Evolutionary conservation across 1,139 yeast species (phyloP).

Genomic region (Blastobotrys proliferans): DNA sequence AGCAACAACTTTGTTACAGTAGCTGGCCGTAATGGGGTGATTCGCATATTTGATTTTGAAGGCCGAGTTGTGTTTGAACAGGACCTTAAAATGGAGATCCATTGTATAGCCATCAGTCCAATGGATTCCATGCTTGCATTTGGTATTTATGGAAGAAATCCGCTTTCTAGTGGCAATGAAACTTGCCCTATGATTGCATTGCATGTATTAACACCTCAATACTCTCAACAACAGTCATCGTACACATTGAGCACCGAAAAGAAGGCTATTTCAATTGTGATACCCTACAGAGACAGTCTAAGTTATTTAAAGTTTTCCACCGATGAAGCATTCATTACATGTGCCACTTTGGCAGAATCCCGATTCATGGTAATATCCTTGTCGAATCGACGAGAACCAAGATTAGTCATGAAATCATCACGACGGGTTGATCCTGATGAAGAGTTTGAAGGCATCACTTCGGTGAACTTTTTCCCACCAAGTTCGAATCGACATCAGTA

Average conservation of each 20-base stretch:
- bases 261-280: conserved; percentile 66
- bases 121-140: conserved; percentile 66
- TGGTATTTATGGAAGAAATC: conserved; percentile 47
- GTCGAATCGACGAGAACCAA: conserved; percentile 60
- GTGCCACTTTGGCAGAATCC: conserved; percentile 82
- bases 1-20: conserved; percentile 59
- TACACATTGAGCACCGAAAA: conserved; percentile 25
- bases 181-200: conserved; percentile 11
- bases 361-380: conserved; percentile 72
- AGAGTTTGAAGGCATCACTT: conserved; percentile 82
- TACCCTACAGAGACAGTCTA: conserved; percentile 84
- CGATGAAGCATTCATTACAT: conserved; percentile 64
- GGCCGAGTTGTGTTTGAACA: conserved; percentile 64
- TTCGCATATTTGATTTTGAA: conserved; percentile 59
- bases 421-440: conserved; percentile 57
- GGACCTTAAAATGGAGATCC: conserved; percentile 66
- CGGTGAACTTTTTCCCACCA: conserved; percentile 61
- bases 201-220: conserved; percentile 6
- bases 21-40: conserved; percentile 61
- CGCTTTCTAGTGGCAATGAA: conserved; percentile 3
- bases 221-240: neutral
- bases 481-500: conserved; percentile 31
- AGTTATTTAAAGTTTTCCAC: conserved; percentile 67
- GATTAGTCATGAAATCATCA: conserved; percentile 62
- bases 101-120: conserved; percentile 70